phyloP scores from a whole-genome alignment of 1,284 basidiomycete genomes.

The Trichosporon faecale region DNA sequence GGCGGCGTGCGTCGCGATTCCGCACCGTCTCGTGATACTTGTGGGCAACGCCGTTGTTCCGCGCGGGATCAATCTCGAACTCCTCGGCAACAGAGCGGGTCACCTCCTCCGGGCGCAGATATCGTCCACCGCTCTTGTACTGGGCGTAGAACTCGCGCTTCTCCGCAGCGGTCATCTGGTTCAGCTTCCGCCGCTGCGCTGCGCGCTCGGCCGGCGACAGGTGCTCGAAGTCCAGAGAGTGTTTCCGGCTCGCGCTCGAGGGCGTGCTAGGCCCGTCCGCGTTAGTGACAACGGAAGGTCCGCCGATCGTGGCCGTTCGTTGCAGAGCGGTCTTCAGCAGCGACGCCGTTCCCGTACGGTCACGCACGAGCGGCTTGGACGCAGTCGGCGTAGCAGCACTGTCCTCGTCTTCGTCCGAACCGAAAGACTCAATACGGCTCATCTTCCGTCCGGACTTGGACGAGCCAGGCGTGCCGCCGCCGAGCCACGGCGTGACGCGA shows the following conservation, averaged over 20 bases:
- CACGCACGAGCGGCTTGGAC: conserved; percentile 31
- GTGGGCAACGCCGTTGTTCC: conserved; percentile 64
- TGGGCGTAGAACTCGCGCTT: conserved; percentile 39
- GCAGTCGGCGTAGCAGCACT: not conserved
- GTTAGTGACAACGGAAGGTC: not conserved
- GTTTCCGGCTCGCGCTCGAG: conserved; percentile 19
- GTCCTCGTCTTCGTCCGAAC: conserved; percentile 16
- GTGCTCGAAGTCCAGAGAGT: conserved; percentile 28
- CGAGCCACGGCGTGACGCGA: conserved; percentile 26
- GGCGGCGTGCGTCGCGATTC: conserved; percentile 61
- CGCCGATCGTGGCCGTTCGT: not conserved
- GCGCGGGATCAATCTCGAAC: conserved; percentile 64
- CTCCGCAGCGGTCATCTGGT: conserved; percentile 32
- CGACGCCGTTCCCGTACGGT: conserved; percentile 26
- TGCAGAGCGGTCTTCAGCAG: conserved; percentile 13
- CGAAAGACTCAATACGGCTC: conserved; percentile 12
- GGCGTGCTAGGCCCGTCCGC: not conserved
- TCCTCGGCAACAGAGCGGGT: conserved; percentile 60
- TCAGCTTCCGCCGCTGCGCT: conserved; percentile 28
- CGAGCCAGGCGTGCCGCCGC: not conserved
- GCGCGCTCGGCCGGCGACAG: conserved; percentile 38
- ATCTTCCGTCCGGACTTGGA: not conserved
- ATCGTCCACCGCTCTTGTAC: conserved; percentile 46
- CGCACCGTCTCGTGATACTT: conserved; percentile 76
- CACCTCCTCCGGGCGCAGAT: conserved; percentile 39